Percentiles rank a stretch among this genome's conserved stretches.
Conservation (phyloP, 495 filamentous ascomycete species). For the Trichoderma asperelloides region DNA sequence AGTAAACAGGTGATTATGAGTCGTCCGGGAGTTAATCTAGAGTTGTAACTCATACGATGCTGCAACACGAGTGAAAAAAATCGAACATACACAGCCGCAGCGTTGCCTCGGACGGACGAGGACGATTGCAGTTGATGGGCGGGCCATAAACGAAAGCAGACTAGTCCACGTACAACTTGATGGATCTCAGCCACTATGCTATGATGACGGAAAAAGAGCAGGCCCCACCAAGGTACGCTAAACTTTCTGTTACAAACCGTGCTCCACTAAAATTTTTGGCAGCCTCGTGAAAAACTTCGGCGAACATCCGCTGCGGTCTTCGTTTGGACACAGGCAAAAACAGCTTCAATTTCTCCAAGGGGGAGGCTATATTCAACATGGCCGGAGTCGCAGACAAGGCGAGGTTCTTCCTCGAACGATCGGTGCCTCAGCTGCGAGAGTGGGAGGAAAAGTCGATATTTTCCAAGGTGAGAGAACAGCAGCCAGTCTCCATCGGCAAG, state of each 20-base stretch:
- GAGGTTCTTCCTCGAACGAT: conserved; percentile 85
- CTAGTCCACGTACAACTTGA: background rate
- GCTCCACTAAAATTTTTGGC: conserved; percentile 10
- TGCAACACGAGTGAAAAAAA: no score
- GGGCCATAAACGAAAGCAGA: background rate
- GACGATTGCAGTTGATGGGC: background rate
- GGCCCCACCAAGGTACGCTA: background rate
- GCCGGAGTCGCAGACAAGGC: conserved; percentile 83
- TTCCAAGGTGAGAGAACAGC: conserved; percentile 45
- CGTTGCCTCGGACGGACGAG: background rate
- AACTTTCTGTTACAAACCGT: background rate
- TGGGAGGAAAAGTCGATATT: conserved; percentile 85
- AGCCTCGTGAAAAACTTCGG: conserved; percentile 1
- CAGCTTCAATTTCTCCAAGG: background rate
- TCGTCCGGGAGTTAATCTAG: no score
- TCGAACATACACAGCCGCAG: background rate
- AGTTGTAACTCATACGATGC: no score
- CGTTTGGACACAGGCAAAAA: background rate
- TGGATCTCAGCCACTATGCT: background rate
- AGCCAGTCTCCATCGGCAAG: no score
- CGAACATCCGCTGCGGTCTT: background rate
- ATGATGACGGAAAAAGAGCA: background rate
- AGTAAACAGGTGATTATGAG: no score
- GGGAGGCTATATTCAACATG: conserved; percentile 43
- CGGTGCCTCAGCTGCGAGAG: conserved; percentile 82